Base-by-base conservation (phyloP, 2,329 filamentous ascomycete species). In the Lecanicillium sp. region DNA sequence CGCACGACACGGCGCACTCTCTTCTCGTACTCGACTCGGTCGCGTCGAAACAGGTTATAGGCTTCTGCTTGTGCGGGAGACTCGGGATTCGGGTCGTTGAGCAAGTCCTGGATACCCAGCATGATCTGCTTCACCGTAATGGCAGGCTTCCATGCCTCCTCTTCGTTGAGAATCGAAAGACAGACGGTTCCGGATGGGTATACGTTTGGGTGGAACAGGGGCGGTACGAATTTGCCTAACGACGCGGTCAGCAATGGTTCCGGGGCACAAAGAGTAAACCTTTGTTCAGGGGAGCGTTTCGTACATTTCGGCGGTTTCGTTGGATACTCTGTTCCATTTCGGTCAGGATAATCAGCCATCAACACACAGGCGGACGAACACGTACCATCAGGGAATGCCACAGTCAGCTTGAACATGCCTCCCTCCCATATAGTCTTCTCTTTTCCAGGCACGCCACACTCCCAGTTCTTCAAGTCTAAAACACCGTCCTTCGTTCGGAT, bases 71-170 rank as follows among this genome's bases (percentile, higher is more conserved):
- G 92, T 0, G 92, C 92, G 0, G 92, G 92, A 2, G 88, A 95
- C 36, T 98, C 92, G 3, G 90, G 92, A 58, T 98, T 98, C 13
- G 94, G 92, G 54, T 96, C 90, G 60, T 98, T 84, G 29, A 98
- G 79, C 2, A 98, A 77, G 53, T 94, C 90, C 62, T 98, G 92
- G 42, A 98, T 94, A 35, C 92, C 92, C 2, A 97, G 74, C 5
- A 97, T 76, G 47, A 98, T 97, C 65, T 97, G 88, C 66, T 96
- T 97, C 60, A 98, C 87, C 1, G 92, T 98, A 55, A 98, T 98
- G 6, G 92, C 90, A 1, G 92, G 94, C 62, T 94, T 94, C 92
- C 94, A 98, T 6, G 86, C 89, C 60, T 98, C 92, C 54, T 98
- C 92, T 61, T 98, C 94, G 65, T 97, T 98, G 49, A 98, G 68